A percentile compares a stretch with the other conserved stretches of the same genome.
Conservation (phyloP, 306 rosid species). For the Prunus mira region DNA sequence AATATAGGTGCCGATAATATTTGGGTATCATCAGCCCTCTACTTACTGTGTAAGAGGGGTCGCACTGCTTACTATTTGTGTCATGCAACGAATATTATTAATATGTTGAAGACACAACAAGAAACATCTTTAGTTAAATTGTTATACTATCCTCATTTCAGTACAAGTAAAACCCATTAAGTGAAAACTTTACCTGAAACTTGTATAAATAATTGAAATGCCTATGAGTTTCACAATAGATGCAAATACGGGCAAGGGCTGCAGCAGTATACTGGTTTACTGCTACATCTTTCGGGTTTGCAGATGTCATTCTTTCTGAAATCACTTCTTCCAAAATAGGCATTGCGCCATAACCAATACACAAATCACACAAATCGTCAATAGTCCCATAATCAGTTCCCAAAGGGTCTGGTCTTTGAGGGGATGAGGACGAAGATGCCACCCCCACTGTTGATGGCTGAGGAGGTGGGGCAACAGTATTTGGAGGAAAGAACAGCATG, state of each 20-base stretch:
- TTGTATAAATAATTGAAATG: slow-evolving; percentile 83
- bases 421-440: slow-evolving; percentile 76
- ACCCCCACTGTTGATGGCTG: slow-evolving; percentile 59
- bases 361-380: slow-evolving; percentile 82
- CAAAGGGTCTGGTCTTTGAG: slow-evolving; percentile 81
- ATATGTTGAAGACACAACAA: neutral
- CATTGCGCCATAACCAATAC: slow-evolving; percentile 87
- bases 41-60: neutral
- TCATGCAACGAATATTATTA: neutral
- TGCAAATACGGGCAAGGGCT: slow-evolving; percentile 83
- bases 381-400: slow-evolving; percentile 89
- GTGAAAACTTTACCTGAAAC: slow-evolving; percentile 66
- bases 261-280: slow-evolving; percentile 58
- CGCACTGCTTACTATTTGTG: neutral
- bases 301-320: slow-evolving; percentile 67
- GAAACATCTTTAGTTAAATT: too few relatives aligned
- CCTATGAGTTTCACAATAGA: slow-evolving; percentile 80
- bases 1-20: neutral
- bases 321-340: slow-evolving; percentile 83
- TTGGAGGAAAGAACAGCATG: slow-evolving; percentile 75
- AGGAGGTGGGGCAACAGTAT: slow-evolving; percentile 65
- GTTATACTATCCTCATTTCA: neutral
- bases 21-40: neutral
- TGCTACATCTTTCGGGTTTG: slow-evolving; percentile 47
- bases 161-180: neutral